Base-by-base conservation (phyloP, 495 filamentous ascomycete genomes). In the Penicillium cosmopolitanum region DNA sequence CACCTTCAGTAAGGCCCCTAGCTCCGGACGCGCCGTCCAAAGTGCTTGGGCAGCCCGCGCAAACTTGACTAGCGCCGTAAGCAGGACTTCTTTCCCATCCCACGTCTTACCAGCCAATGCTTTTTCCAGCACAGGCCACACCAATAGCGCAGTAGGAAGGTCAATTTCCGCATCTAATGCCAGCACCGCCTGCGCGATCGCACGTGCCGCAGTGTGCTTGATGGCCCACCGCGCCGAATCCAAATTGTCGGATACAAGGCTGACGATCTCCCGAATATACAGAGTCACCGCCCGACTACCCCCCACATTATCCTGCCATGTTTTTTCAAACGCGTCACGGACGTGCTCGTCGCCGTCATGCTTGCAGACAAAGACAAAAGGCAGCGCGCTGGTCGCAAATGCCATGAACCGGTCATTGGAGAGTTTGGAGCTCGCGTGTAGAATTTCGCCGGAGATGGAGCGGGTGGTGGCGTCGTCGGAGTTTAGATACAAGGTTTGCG, bases 221-320 rank as follows among this genome's bases (percentile, higher is more conserved):
- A 97, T 85, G 7, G 85, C 86, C 95, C 95, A 98, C 65, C 88
- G 88, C 3, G 89, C 82, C 8, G 91, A 92, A 4, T 87, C 82
- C 13, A 97, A 71, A 55, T 92, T 81, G 53, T 81, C 75, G 16
- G 83, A 78, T 13, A 85, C 84, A 2, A 97, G 77, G 13, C 71
- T 75, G 15, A 89, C 77, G 61, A 98, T 96, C 74, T 98, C 95
- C 43, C 80, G 81, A 18, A 96, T 79, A 67, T 96, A 96, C 3
- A 96, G 81, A 55, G 89, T 81, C 19, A 96, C 90, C 1, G 90
- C 88, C 33, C 92, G 84, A 18, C 84, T 85, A 40, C 93, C 92
- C 36, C 92, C 93, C 2, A 94, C 93, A 67, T 93, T 93, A 57
- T 96, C 90, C 38, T 82, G 83, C 95, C 95, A 98, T 1, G 89